phyloP scores from a whole-genome alignment of 78 protist genomes.

The Monosiga brevicollis region DNA sequence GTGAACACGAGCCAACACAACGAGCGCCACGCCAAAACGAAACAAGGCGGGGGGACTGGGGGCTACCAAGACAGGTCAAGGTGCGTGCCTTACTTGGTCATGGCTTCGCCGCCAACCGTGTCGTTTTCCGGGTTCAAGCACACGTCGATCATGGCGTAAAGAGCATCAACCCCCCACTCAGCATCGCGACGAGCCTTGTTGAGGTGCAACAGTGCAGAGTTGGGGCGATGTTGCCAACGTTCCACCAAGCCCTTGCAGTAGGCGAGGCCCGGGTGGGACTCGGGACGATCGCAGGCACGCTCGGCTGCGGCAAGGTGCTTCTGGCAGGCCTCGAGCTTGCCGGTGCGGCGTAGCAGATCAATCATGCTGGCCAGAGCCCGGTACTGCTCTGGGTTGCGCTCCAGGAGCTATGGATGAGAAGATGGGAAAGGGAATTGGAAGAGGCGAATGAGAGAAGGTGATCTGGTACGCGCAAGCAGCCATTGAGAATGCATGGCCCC shows the following conservation, averaged over 20 bases:
- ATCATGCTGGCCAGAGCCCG: conserved; percentile 36
- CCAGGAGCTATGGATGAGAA: conserved; percentile 30
- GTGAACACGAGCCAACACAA: too few species aligned
- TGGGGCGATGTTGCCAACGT: background rate
- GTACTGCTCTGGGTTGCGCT: conserved; percentile 38
- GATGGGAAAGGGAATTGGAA: background rate
- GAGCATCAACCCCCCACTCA: conserved; percentile 36
- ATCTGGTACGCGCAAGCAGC: background rate
- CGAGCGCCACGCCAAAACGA: too few species aligned
- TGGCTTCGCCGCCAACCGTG: background rate
- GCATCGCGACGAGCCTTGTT: conserved; percentile 39
- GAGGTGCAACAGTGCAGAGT: conserved; percentile 39
- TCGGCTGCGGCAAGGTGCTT: conserved; percentile 23
- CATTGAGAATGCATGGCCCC: background rate
- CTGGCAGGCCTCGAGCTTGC: conserved; percentile 28
- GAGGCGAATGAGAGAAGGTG: background rate
- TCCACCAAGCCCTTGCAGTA: background rate
- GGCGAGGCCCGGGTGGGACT: conserved; percentile 20
- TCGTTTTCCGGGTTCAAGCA: conserved; percentile 35
- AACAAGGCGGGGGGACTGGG: too few species aligned
- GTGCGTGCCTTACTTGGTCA: too few species aligned
- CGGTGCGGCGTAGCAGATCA: conserved; percentile 50
- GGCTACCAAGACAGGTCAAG: too few species aligned
- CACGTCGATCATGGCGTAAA: conserved; percentile 40
- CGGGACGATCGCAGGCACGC: background rate